phyloP scores from a whole-genome alignment of 129 eudicot species.

The Centella asiatica region DNA sequence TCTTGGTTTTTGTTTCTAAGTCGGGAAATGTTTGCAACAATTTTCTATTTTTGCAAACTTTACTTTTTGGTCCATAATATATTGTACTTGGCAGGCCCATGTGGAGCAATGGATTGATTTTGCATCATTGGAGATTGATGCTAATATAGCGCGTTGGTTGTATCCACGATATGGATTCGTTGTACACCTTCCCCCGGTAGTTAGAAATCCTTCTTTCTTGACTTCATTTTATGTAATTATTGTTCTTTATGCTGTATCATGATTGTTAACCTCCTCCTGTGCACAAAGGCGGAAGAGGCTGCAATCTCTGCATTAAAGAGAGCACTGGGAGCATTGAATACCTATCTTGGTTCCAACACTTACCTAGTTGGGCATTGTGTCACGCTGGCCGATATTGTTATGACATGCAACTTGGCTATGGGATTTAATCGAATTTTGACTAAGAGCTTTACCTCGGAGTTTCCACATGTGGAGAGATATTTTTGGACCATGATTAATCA shows the following conservation, averaged over 20 bases:
- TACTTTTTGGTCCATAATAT: not conserved
- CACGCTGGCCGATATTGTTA: constrained; percentile 59
- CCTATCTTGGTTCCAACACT: constrained; percentile 48
- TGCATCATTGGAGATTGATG: constrained; percentile 51
- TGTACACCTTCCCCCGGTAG: constrained; percentile 38
- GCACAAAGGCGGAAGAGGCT: constrained; percentile 68
- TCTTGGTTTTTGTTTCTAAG: not conserved
- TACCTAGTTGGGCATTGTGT: constrained; percentile 49
- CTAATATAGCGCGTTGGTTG: constrained; percentile 27
- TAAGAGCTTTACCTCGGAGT: constrained; percentile 73
- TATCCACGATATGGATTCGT: constrained; percentile 41
- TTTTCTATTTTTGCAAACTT: not conserved
- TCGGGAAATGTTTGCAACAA: no score
- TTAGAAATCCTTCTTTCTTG: not conserved
- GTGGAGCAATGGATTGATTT: constrained; percentile 76
- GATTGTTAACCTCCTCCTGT: not conserved
- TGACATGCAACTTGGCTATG: constrained; percentile 41
- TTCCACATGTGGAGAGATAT: constrained; percentile 94
- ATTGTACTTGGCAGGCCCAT: constrained; percentile 34
- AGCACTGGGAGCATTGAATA: constrained; percentile 64
- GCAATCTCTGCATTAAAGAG: constrained; percentile 61
- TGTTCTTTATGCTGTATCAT: not conserved
- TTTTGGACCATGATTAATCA: constrained; percentile 90
- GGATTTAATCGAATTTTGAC: constrained; percentile 43
- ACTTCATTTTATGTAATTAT: not conserved